Evolutionary conservation across 345 rosid species (phyloP).

Genomic region (Eucalyptus regnans): DNA sequence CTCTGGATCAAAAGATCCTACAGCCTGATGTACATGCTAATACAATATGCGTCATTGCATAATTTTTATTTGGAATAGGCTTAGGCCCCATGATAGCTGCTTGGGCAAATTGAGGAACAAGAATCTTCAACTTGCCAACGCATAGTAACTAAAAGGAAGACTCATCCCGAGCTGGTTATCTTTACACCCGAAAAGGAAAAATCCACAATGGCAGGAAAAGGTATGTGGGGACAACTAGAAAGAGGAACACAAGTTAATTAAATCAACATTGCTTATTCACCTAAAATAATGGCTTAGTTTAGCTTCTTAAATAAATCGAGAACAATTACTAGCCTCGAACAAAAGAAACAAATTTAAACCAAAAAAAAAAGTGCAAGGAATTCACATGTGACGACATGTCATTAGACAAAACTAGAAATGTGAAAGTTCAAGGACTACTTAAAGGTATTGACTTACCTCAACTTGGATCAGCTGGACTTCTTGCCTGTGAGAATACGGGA

Average conservation of each 20-base stretch:
- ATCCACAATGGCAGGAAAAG: background rate
- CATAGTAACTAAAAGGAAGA: background rate
- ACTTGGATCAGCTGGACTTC: slow-evolving; percentile 25
- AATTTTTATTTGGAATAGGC: background rate
- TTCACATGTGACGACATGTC: background rate
- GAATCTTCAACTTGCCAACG: background rate
- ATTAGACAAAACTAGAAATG: background rate
- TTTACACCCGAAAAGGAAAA: background rate
- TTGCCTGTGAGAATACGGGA: slow-evolving; percentile 66
- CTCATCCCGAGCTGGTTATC: background rate
- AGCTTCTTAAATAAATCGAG: background rate
- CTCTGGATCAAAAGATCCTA: background rate
- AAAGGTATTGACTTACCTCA: slow-evolving; percentile 4
- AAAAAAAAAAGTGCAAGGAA: background rate
- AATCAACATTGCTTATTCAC: background rate
- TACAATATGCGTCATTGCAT: background rate
- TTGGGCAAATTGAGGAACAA: background rate
- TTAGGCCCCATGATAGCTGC: background rate
- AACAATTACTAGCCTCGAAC: background rate
- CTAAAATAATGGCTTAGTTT: background rate
- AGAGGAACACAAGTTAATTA: background rate
- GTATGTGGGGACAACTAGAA: background rate
- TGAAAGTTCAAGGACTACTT: background rate
- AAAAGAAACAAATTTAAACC: background rate
- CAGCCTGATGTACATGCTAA: background rate